A percentile compares a stretch with the other conserved stretches of the same genome.
Conservation (phyloP, 202 grass and related monocot genomes). For the Carex sylvatica region DNA sequence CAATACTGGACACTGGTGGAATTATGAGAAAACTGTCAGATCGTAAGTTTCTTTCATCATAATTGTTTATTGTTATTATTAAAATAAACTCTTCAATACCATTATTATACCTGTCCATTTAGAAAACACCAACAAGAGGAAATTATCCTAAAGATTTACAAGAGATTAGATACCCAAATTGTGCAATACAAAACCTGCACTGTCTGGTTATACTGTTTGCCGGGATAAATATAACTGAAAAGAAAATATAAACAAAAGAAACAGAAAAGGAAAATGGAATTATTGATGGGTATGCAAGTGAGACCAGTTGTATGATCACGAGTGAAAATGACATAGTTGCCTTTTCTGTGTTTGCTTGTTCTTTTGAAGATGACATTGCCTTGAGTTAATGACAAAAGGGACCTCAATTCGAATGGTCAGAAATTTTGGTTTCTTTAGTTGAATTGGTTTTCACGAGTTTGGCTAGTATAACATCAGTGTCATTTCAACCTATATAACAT, state of each 20-base stretch:
- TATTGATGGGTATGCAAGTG: background rate
- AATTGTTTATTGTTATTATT: background rate
- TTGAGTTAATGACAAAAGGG: background rate
- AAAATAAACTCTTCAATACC: constrained; percentile 4
- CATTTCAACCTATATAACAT: no score
- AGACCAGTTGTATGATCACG: background rate
- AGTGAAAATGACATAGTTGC: constrained; percentile 12
- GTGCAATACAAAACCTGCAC: background rate
- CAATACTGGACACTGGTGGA: constrained; percentile 98
- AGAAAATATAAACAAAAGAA: background rate
- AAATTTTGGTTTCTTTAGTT: background rate
- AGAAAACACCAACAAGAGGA: background rate
- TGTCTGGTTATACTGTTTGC: background rate
- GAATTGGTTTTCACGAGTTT: background rate
- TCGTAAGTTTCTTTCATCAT: constrained; percentile 39
- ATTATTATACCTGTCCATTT: background rate
- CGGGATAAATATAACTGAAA: background rate
- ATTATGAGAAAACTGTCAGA: constrained; percentile 77
- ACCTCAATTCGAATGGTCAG: background rate
- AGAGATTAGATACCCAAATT: background rate
- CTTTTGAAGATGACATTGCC: background rate
- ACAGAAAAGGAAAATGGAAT: background rate
- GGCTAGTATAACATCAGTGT: no score
- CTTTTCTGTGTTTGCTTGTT: background rate
- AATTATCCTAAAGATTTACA: background rate